phyloP scores from a whole-genome alignment of 805 yeast genomes.

The Ogataea minuta region DNA sequence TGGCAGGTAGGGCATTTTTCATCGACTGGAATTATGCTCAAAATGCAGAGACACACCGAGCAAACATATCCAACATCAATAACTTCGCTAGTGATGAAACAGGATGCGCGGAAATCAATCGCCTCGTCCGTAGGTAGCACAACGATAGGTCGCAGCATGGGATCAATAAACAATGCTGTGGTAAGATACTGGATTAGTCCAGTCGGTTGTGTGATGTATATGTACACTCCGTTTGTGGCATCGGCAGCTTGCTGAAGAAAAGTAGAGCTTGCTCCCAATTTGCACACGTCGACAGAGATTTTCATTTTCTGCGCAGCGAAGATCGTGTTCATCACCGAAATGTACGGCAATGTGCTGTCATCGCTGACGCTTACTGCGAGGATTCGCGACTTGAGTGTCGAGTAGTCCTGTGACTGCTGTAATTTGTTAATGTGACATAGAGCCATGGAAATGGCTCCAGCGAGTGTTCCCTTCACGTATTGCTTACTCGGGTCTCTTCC shows the following conservation, averaged over 20 bases:
- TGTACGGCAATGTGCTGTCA: slow-evolving; percentile 77
- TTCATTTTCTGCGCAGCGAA: slow-evolving; percentile 94
- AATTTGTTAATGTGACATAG: slow-evolving; percentile 74
- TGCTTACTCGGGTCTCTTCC: slow-evolving; percentile 19
- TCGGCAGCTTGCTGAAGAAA: slow-evolving; percentile 95
- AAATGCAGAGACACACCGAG: slow-evolving; percentile 84
- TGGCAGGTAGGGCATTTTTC: slow-evolving; percentile 84
- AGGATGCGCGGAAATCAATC: slow-evolving; percentile 92
- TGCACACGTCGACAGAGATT: slow-evolving; percentile 87
- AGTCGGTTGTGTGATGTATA: slow-evolving; percentile 60
- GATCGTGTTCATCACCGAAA: slow-evolving; percentile 91
- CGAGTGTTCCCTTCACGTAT: slow-evolving; percentile 48
- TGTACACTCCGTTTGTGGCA: slow-evolving; percentile 87
- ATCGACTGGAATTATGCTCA: slow-evolving; percentile 65
- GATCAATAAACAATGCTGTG: slow-evolving; percentile 85
- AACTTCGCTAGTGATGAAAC: slow-evolving; percentile 85
- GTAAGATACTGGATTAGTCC: slow-evolving; percentile 82
- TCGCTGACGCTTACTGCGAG: slow-evolving; percentile 64
- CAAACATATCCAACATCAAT: slow-evolving; percentile 95
- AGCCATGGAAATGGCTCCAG: slow-evolving; percentile 83
- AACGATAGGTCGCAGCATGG: slow-evolving; percentile 71
- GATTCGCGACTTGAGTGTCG: slow-evolving; percentile 61
- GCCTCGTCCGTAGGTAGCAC: slow-evolving; percentile 79
- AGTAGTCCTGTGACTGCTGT: slow-evolving; percentile 45
- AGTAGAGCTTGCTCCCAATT: slow-evolving; percentile 67